phyloP scores from a whole-genome alignment of 176 grass and related monocot genomes.

The Poa annua region DNA sequence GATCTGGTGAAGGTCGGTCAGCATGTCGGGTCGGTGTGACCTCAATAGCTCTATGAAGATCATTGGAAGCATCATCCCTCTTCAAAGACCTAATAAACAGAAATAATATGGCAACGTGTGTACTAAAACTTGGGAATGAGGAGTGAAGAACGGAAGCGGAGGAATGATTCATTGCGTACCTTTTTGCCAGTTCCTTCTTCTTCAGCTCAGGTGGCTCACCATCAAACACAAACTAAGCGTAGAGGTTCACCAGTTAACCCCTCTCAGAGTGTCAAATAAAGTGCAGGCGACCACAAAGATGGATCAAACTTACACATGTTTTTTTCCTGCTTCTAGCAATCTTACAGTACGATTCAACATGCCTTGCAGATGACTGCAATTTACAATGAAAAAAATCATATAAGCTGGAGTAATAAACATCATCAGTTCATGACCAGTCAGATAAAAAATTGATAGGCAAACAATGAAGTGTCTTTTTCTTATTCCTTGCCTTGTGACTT shows the following conservation, averaged over 20 bases:
- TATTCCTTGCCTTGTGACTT: conserved; percentile 81
- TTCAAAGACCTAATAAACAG: conserved; percentile 66
- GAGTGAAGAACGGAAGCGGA: conserved; percentile 28
- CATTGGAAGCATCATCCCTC: conserved; percentile 67
- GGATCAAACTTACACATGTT: conserved; percentile 77
- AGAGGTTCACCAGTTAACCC: conserved; percentile 26
- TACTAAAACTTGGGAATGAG: conserved; percentile 4
- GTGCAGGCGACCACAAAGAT: conserved; percentile 29
- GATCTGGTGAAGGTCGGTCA: too few species aligned
- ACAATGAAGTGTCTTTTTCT: conserved; percentile 7
- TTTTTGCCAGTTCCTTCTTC: conserved; percentile 79
- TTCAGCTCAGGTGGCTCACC: conserved; percentile 89
- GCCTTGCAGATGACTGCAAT: conserved; percentile 81
- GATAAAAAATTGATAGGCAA: neutral
- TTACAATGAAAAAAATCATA: conserved; percentile 3
- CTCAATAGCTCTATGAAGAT: conserved; percentile 75
- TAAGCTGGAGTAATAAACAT: neutral
- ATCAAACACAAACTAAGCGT: conserved; percentile 89
- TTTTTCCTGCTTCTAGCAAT: conserved; percentile 89
- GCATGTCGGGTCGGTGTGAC: too few species aligned
- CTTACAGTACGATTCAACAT: conserved; percentile 84
- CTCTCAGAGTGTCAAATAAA: neutral
- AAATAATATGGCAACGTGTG: conserved; percentile 14
- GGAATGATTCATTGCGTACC: conserved; percentile 42
- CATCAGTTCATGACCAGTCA: neutral